Percentiles rank a stretch among this genome's conserved stretches.
These are phyloP conservation scores for Lasiodiplodia sp. DNA, from an alignment of 2,329 filamentous ascomycete species.

Conservation along the genomic window DNA sequence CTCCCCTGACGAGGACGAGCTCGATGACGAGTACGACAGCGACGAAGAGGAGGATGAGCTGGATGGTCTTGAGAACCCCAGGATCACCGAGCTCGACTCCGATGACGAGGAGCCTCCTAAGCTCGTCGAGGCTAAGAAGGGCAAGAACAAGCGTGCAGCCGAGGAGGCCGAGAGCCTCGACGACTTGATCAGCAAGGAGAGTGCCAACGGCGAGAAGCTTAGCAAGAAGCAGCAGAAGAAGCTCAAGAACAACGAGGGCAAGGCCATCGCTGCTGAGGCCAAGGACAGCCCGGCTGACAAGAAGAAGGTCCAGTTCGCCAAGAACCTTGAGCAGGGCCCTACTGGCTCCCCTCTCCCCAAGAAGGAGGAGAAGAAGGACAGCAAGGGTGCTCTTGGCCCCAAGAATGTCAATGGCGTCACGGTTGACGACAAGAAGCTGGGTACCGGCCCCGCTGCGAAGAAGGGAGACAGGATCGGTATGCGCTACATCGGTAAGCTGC, in stretches of 20 bases:
- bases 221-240: conserved; percentile 99
- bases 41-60: conserved; percentile 56
- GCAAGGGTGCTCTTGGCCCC: conserved; percentile 67
- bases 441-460: conserved; percentile 85
- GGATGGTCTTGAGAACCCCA: conserved; percentile 74
- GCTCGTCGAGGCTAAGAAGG: conserved; percentile 64
- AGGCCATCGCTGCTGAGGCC: conserved; percentile 66
- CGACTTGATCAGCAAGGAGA: conserved; percentile 78
- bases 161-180: conserved; percentile 74
- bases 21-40: conserved; percentile 62
- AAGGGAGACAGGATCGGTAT: conserved; percentile 89
- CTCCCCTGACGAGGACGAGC: conserved; percentile 79
- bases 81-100: conserved; percentile 82
- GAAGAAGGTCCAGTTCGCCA: conserved; percentile 99
- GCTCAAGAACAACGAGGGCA: conserved; percentile 97
- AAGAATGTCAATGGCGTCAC: conserved; percentile 89
- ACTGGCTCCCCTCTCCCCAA: conserved; percentile 63
- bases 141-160: conserved; percentile 94
- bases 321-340: conserved; percentile 97
- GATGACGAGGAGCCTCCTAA: conserved; percentile 74
- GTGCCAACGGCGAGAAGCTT: conserved; percentile 72
- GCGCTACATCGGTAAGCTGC: conserved; percentile 94
- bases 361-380: conserved; percentile 43
- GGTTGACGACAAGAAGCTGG: conserved; percentile 93
- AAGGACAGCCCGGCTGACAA: conserved; percentile 65